A percentile compares a stretch with the other conserved stretches of the same genome.
These are phyloP conservation scores for Pinguiococcus pyrenoidosus DNA, from an alignment of 108 stramenopile species.

Conservation along the genomic window DNA sequence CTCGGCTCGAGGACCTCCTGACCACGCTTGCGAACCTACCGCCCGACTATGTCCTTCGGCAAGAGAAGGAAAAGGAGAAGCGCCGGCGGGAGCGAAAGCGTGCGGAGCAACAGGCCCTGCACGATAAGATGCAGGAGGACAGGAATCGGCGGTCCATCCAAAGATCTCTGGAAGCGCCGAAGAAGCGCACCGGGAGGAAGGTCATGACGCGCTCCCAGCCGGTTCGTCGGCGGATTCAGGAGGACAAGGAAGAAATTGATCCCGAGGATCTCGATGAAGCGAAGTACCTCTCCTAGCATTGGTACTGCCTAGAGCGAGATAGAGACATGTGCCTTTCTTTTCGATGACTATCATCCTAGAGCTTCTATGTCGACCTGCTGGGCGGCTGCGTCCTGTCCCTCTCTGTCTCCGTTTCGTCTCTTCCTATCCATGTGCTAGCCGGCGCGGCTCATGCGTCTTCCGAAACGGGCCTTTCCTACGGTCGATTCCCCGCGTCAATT, in stretches of 20 bases:
- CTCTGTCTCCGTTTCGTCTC: too few species aligned
- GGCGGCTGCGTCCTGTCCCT: too few species aligned
- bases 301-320: too few species aligned
- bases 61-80: constrained; percentile 49
- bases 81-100: constrained; percentile 41
- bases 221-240: constrained; percentile 9
- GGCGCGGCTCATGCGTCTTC: too few species aligned
- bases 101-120: constrained; percentile 39
- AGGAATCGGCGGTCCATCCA: constrained; percentile 32
- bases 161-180: constrained; percentile 37
- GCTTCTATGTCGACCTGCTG: too few species aligned
- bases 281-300: constrained; percentile 32
- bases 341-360: too few species aligned
- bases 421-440: too few species aligned
- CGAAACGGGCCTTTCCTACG: too few species aligned
- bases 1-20: constrained; percentile 37
- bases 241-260: constrained; percentile 19
- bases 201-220: constrained; percentile 43
- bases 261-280: constrained; percentile 32
- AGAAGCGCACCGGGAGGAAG: constrained; percentile 35
- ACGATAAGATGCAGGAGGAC: constrained; percentile 35
- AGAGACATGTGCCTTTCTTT: too few species aligned
- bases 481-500: too few species aligned
- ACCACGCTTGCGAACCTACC: constrained; percentile 38
- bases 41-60: constrained; percentile 40